These are phyloP conservation scores for Besnoitia besnoiti DNA, from an alignment of 169 alveolate species.

Conservation along the genomic window DNA sequence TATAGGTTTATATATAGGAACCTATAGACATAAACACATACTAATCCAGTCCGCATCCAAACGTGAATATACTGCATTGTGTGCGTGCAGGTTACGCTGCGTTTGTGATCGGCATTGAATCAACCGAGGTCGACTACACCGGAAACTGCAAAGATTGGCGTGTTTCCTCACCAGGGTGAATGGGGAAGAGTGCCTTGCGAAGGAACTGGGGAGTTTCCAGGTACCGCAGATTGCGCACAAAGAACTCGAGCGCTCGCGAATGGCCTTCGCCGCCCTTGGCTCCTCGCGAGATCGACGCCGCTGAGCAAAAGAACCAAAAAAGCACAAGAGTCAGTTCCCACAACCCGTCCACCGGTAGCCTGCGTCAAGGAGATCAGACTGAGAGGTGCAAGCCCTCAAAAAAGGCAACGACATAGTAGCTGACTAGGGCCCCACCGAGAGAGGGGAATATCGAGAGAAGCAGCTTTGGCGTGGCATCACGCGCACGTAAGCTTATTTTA, in stretches of 20 bases:
- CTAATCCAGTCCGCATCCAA: not conserved
- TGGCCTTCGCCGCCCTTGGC: slow-evolving; percentile 40
- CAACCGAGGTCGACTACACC: not conserved
- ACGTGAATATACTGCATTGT: too few species aligned
- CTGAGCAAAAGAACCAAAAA: not conserved
- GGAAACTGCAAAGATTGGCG: not conserved
- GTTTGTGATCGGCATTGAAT: too few species aligned
- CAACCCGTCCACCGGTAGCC: too few species aligned
- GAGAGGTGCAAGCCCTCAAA: too few species aligned
- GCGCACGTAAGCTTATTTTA: too few species aligned
- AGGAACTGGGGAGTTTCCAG: slow-evolving; percentile 99
- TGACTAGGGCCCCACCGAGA: too few species aligned
- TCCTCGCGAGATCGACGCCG: not conserved
- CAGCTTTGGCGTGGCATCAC: too few species aligned
- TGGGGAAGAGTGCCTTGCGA: slow-evolving; percentile 88
- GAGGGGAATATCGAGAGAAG: too few species aligned
- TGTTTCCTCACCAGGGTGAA: slow-evolving; percentile 68
- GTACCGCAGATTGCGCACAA: slow-evolving; percentile 93
- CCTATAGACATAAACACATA: not conserved
- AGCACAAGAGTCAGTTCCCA: not conserved
- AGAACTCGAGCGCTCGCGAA: slow-evolving; percentile 84
- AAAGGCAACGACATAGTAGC: too few species aligned
- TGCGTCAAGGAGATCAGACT: too few species aligned
- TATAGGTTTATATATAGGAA: not conserved
- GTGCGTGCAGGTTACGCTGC: too few species aligned